These are phyloP conservation scores for Stipa capillata DNA, from an alignment of 176 grass and related monocot species.

Conservation along the genomic window DNA sequence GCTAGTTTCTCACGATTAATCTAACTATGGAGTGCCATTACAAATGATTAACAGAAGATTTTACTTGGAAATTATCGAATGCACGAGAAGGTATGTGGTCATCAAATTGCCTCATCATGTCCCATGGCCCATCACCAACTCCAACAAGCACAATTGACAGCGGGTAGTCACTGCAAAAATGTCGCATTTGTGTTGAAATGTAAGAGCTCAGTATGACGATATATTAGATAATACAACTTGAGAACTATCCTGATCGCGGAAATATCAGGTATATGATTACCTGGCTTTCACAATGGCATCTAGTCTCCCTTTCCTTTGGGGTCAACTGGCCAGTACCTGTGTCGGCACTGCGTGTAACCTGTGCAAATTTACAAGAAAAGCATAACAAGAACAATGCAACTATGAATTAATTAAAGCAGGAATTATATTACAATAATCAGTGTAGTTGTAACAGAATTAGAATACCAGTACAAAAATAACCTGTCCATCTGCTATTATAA, in stretches of 20 bases:
- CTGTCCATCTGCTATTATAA: constrained; percentile 91
- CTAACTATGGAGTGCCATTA: too few species aligned
- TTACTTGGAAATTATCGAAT: constrained; percentile 80
- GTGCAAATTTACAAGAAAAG: constrained; percentile 5
- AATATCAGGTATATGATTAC: constrained; percentile 4
- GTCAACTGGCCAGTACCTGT: constrained; percentile 43
- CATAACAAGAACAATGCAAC: background rate
- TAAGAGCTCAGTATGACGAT: background rate
- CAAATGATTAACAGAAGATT: background rate
- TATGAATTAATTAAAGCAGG: background rate
- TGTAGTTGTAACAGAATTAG: background rate
- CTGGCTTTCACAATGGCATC: constrained; percentile 82
- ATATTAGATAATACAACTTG: background rate
- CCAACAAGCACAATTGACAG: constrained; percentile 82
- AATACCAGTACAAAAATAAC: constrained; percentile 14
- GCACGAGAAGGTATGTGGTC: constrained; percentile 63
- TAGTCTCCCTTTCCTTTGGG: constrained; percentile 57
- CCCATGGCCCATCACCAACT: constrained; percentile 82
- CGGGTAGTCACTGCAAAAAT: constrained; percentile 51
- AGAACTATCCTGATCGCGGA: background rate
- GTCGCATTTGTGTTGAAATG: background rate
- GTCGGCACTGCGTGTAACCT: constrained; percentile 58
- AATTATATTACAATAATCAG: background rate
- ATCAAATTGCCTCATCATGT: constrained; percentile 79
- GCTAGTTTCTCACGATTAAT: background rate